Evolutionary conservation across 805 yeast genomes (phyloP), one percentile per base, ranked within the genome.

Genomic region (Sugiyamaella smithiae): DNA sequence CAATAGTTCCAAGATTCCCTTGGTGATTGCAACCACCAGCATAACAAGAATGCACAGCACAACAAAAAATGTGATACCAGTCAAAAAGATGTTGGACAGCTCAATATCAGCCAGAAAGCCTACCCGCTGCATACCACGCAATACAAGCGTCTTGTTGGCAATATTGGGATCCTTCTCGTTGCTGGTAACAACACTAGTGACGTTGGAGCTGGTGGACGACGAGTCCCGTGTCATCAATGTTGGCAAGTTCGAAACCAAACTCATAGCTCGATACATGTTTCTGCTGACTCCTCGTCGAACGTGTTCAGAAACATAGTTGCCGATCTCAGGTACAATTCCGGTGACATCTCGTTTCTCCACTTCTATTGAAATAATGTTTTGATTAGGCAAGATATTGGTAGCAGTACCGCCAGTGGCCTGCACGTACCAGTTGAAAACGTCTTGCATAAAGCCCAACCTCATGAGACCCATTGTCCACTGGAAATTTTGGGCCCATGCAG

Each of bases 401-500:
- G 95, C 81, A 0, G 76, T 65, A 49, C 99, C 99, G 32, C 97
- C 97, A 1, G 99, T 93, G 5, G 96, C 73, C 69, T 91, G 97
- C 45, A 91, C 83, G 66, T 91, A 91, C 99, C 99, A 91, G 65
- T 84, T 79, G 56, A 93, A 84, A 54, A 88, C 85, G 37, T 73
- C 66, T 66, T 90, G 97, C 80, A 91, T 84, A 61, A 89, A 87
- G 11, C 69, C 67, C 5, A 82, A 80, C 46, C 77, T 76, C 59
- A 93, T 86, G 55, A 91, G 83, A 41, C 99, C 99, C 78, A 91
- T 78, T 1, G 97, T 82, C 98, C 98, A 91, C 67, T 81, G 82
- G 73, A 93, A 93, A 71, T 91, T 93, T 68, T 91, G 96, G 26
- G 95, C 82, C 99, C 99, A 91, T 2, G 98, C 90, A 2, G 96